A percentile compares a stretch with the other conserved stretches of the same genome.
These are phyloP conservation scores for Coemansia sp. DNA, from an alignment of 192 early-diverging fungal species.

Conservation along the genomic window DNA sequence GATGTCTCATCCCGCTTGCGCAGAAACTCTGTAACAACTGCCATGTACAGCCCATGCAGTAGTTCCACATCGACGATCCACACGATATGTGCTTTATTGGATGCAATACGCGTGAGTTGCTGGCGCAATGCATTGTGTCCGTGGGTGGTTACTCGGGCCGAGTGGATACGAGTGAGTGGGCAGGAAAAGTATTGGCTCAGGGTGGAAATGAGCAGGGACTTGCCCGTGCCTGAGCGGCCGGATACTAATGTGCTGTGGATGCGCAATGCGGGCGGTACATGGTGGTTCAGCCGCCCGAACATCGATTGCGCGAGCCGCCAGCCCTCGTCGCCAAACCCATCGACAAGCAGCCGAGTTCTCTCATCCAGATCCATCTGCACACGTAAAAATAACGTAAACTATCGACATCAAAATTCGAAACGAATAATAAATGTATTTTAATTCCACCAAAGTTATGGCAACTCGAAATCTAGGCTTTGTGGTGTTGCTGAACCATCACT, in stretches of 20 bases:
- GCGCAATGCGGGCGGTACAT: constrained; percentile 6
- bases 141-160: constrained; percentile 24
- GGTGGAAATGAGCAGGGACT: constrained; percentile 31
- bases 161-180: constrained; percentile 21
- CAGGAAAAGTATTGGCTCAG: constrained; percentile 19
- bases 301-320: constrained; percentile 26
- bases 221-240: constrained; percentile 51
- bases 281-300: constrained; percentile 15
- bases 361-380: background rate
- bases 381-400: background rate
- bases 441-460: no score
- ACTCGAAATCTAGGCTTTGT: no score
- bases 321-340: constrained; percentile 48
- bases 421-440: background rate
- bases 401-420: background rate
- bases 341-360: constrained; percentile 10
- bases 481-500: no score
- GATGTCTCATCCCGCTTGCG: constrained; percentile 6
- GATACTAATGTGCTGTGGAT: constrained; percentile 40
- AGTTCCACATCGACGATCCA: constrained; percentile 47
- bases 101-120: constrained; percentile 8
- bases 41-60: constrained; percentile 28
- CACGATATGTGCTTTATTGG: constrained; percentile 13
- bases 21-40: constrained; percentile 30
- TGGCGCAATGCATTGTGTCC: constrained; percentile 25